phyloP scores from a whole-genome alignment of 495 filamentous ascomycete species.

The Glarea lozoyensis region DNA sequence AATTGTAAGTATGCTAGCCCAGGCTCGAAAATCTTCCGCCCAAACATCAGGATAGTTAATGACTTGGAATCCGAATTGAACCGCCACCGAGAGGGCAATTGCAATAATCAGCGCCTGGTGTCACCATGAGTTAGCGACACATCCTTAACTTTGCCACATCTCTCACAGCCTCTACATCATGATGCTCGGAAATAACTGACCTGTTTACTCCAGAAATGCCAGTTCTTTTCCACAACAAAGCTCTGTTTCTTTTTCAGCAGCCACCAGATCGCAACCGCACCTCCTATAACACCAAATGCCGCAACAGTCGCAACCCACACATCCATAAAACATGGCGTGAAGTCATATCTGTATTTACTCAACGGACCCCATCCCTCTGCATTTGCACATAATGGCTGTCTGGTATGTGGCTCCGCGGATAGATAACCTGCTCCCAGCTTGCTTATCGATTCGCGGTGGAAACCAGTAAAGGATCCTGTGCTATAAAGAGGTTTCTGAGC shows the following conservation, averaged over 20 bases:
- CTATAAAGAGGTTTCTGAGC: constrained; percentile 31
- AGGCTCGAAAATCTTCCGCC: constrained; percentile 80
- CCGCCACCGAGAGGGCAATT: constrained; percentile 55
- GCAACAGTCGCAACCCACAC: constrained; percentile 71
- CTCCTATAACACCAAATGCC: constrained; percentile 64
- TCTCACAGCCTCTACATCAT: too few species aligned
- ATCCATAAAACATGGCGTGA: constrained; percentile 95
- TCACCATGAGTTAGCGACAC: constrained; percentile 18
- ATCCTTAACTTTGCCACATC: background rate
- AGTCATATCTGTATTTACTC: constrained; percentile 73
- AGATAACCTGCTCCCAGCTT: constrained; percentile 29
- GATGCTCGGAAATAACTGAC: constrained; percentile 28
- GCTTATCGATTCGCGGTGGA: constrained; percentile 17
- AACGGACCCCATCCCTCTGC: constrained; percentile 92
- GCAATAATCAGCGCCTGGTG: constrained; percentile 58
- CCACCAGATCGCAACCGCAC: constrained; percentile 66
- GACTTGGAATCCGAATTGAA: constrained; percentile 74
- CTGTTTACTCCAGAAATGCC: constrained; percentile 93
- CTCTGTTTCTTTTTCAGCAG: constrained; percentile 53
- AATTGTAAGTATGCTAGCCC: constrained; percentile 73
- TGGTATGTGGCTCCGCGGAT: constrained; percentile 26
- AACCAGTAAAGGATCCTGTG: constrained; percentile 46
- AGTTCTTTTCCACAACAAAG: constrained; percentile 66
- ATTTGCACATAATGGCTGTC: constrained; percentile 75
- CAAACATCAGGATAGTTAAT: constrained; percentile 59